Conservation (phyloP, 768 basidiomycete species). For the Panellus pusillus region DNA sequence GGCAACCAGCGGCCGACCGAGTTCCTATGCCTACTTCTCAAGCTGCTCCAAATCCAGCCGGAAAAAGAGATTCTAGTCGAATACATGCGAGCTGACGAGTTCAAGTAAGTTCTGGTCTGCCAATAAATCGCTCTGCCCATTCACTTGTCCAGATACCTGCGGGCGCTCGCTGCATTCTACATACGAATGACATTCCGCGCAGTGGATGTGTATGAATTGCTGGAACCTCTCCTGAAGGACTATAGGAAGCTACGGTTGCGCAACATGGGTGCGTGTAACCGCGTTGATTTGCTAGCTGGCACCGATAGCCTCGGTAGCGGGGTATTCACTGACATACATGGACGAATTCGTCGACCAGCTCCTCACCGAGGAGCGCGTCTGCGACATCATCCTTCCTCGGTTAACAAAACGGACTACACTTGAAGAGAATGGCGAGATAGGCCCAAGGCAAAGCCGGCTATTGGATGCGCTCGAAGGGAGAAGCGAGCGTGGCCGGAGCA, state of each 20-base stretch:
- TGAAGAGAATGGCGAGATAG: conserved; percentile 91
- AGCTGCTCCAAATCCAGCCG: conserved; percentile 95
- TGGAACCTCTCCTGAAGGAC: conserved; percentile 94
- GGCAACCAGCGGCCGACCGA: conserved; percentile 94
- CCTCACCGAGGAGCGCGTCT: conserved; percentile 86
- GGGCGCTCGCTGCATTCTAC: conserved; percentile 92
- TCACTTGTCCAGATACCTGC: conserved; percentile 67
- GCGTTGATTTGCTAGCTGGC: neutral
- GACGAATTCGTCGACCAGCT: conserved; percentile 90
- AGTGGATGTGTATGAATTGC: conserved; percentile 86
- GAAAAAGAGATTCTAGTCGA: conserved; percentile 97
- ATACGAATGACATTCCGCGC: conserved; percentile 92
- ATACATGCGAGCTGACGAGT: conserved; percentile 94
- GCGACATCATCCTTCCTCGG: conserved; percentile 94
- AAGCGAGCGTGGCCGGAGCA: conserved; percentile 48
- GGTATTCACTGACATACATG: conserved; percentile 83
- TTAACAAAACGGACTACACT: conserved; percentile 80
- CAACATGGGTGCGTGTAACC: conserved; percentile 62
- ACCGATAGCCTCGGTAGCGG: conserved; percentile 48
- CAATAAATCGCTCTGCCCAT: neutral
- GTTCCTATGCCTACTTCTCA: conserved; percentile 89
- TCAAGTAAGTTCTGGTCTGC: conserved; percentile 70
- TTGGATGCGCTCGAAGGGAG: conserved; percentile 84
- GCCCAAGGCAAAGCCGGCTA: conserved; percentile 82
- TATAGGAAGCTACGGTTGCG: conserved; percentile 85